Evolutionary conservation across 2,329 filamentous ascomycete genomes (phyloP), one percentile per base, ranked within the genome.

Genomic region (Pseudogymnoascus sp.): DNA sequence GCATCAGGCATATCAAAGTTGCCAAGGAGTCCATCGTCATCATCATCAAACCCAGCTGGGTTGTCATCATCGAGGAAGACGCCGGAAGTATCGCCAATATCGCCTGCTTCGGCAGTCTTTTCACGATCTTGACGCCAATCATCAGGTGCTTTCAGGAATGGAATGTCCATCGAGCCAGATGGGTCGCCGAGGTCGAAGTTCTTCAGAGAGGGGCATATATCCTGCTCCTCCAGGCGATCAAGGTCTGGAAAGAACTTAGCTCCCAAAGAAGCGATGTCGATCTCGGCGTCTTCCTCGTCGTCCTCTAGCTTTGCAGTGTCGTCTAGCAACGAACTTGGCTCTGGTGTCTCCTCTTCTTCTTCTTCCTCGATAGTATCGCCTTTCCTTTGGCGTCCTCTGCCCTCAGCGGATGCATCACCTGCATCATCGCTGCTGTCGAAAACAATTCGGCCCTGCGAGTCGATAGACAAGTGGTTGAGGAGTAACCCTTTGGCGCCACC

Each of bases 401-500:
- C 71, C 64, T 73, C 65, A 71, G 72, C 72, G 75, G 78, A 77
- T 16, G 78, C 78, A 67, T 87, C 84, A 14, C 79, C 83, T 18
- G 83, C 76, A 74, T 97, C 95, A 74, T 99, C 93, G 72, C 93
- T 97, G 78, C 93, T 97, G 77, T 99, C 95, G 73, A 99, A 99
- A 4, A 99, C 93, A 66, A 99, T 99, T 37, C 93, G 86, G 45
- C 95, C 95, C 67, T 91, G 86, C 1, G 86, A 85, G 75, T 99
- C 95, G 68, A 99, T 97, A 72, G 93, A 91, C n/a, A 99, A 81
- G 75, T 99, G 93, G 72, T 99, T 99, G 34, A 99, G 82, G 18
- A 99, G 81, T 45, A 99, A 81, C 18, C 95, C 95, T 76, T 97
- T 99, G 64, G 95, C 95, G 64, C 95, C 95, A 18, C 95, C 95